Percentiles rank a stretch among this genome's conserved stretches.
Conservation (phyloP, 2,329 filamentous ascomycete genomes). For the Fusarium sp. region DNA sequence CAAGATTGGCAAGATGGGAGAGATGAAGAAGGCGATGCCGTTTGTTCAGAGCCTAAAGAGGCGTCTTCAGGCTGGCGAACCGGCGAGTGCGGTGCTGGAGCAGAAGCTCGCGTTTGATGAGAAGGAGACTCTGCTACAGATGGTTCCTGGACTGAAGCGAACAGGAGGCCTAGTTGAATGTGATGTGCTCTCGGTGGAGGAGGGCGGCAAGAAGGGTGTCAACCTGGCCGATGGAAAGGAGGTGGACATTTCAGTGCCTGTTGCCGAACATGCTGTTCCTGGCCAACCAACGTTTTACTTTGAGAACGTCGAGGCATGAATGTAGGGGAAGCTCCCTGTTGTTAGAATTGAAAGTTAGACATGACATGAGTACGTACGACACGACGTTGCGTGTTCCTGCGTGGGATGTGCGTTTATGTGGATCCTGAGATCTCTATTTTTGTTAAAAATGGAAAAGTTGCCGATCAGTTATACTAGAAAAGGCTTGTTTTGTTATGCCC, state of each 20-base stretch:
- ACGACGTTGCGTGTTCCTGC: slow-evolving; percentile 33
- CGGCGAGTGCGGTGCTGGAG: slow-evolving; percentile 79
- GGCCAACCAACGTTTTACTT: slow-evolving; percentile 88
- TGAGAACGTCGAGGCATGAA: slow-evolving; percentile 77
- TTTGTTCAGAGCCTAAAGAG: slow-evolving; percentile 92
- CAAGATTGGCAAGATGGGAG: slow-evolving; percentile 84
- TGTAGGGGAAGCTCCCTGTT: slow-evolving; percentile 16
- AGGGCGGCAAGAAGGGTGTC: slow-evolving; percentile 76
- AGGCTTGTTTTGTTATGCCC: slow-evolving; percentile 22
- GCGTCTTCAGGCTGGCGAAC: slow-evolving; percentile 80
- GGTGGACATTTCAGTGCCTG: slow-evolving; percentile 69
- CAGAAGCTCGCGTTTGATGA: slow-evolving; percentile 92
- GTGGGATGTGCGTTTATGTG: slow-evolving; percentile 28
- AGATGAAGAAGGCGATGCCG: slow-evolving; percentile 99
- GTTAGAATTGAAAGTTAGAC: slow-evolving; percentile 30
- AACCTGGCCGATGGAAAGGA: slow-evolving; percentile 68
- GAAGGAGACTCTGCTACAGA: slow-evolving; percentile 79
- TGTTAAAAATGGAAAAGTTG: slow-evolving; percentile 27
- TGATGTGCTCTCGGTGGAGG: slow-evolving; percentile 79
- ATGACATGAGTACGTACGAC: slow-evolving; percentile 16
- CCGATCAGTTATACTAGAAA: slow-evolving; percentile 28
- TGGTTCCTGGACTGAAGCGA: slow-evolving; percentile 84
- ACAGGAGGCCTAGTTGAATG: slow-evolving; percentile 79
- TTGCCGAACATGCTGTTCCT: slow-evolving; percentile 83
- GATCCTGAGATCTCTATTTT: slow-evolving; percentile 24